Conservation (phyloP, 768 basidiomycete species). For the Pisolithus sp. region DNA sequence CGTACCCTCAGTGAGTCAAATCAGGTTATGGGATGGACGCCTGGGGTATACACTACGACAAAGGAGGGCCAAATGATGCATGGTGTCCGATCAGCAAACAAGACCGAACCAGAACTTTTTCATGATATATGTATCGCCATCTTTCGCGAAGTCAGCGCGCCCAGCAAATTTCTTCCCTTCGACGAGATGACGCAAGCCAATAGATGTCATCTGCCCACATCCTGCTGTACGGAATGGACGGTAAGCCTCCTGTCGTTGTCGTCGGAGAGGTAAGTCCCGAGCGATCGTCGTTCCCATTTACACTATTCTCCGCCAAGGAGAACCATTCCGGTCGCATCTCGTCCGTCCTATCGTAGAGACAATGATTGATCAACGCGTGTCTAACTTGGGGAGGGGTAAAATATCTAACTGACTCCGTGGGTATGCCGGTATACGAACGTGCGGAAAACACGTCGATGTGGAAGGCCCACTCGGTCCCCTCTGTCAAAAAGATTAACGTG, state of each 20-base stretch:
- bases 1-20: too few relatives aligned
- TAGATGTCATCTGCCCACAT: constrained; percentile 60
- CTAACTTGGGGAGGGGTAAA: not conserved
- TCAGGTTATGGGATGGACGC: too few relatives aligned
- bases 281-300: constrained; percentile 7
- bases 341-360: constrained; percentile 49
- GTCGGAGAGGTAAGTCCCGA: not conserved
- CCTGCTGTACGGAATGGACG: constrained; percentile 49
- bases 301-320: constrained; percentile 24
- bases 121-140: constrained; percentile 80
- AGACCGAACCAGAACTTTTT: constrained; percentile 76
- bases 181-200: constrained; percentile 65
- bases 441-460: constrained; percentile 71
- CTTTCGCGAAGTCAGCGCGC: constrained; percentile 51
- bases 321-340: constrained; percentile 90
- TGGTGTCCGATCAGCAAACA: not conserved
- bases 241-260: constrained; percentile 7
- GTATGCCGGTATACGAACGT: constrained; percentile 48
- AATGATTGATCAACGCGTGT: not conserved
- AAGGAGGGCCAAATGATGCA: not conserved
- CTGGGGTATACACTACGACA: too few relatives aligned
- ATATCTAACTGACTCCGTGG: constrained; percentile 54
- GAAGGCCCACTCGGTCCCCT: constrained; percentile 52
- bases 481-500: constrained; percentile 54
- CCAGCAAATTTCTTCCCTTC: constrained; percentile 39